Percentiles rank a stretch among this genome's conserved stretches.
Conservation (phyloP, 352 stramenopile genomes). For the Pythium monospermum region DNA sequence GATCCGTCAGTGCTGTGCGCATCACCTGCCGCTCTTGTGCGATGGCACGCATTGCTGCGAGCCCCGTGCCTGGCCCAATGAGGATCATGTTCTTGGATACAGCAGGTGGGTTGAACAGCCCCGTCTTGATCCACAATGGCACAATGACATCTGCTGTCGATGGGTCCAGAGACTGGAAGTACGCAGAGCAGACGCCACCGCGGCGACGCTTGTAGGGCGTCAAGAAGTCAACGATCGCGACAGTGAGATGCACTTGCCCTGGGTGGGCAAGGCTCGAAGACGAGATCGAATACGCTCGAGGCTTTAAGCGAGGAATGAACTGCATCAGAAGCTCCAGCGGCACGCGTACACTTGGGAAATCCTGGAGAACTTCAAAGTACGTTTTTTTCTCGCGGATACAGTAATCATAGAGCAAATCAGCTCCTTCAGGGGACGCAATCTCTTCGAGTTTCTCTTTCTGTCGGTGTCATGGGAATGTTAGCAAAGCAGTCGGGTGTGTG, state of each 20-base stretch:
- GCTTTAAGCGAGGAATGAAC: slow-evolving; percentile 80
- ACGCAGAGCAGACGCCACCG: slow-evolving; percentile 80
- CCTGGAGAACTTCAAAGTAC: slow-evolving; percentile 80
- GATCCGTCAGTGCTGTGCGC: slow-evolving; percentile 18
- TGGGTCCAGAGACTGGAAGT: slow-evolving; percentile 55
- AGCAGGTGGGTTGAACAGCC: slow-evolving; percentile 60
- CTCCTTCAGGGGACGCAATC: slow-evolving; percentile 79
- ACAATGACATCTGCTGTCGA: slow-evolving; percentile 33
- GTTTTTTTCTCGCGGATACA: slow-evolving; percentile 90
- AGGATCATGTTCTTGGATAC: slow-evolving; percentile 68
- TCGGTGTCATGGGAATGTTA: not conserved
- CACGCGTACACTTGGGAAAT: slow-evolving; percentile 79
- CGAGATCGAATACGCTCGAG: slow-evolving; percentile 91
- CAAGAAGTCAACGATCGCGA: slow-evolving; percentile 88
- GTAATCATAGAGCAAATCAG: slow-evolving; percentile 92
- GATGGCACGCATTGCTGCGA: slow-evolving; percentile 89
- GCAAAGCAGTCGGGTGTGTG: not conserved
- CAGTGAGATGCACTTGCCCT: slow-evolving; percentile 59
- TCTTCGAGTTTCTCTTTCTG: slow-evolving; percentile 90
- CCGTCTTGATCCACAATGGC: slow-evolving; percentile 84
- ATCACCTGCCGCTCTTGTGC: slow-evolving; percentile 74
- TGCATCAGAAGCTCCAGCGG: slow-evolving; percentile 74
- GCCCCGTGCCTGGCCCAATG: slow-evolving; percentile 87
- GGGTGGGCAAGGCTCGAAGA: slow-evolving; percentile 69
- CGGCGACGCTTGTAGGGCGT: slow-evolving; percentile 88